Evolutionary conservation across 163 green algal genomes (phyloP), one percentile per base, ranked within the genome.

Genomic region (Picocystis sp.): DNA sequence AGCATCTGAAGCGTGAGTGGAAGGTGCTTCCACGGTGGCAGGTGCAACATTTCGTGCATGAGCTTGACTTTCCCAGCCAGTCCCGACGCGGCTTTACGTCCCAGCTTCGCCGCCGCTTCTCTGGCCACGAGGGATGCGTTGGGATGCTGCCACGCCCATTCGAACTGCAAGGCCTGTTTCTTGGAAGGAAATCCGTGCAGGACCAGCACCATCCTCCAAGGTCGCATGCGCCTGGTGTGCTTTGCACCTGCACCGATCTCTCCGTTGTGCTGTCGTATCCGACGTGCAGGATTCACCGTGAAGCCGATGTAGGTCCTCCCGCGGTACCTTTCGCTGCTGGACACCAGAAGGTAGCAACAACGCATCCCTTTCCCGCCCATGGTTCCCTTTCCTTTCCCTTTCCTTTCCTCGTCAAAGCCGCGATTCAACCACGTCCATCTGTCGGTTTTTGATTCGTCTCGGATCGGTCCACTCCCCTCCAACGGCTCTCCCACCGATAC

Each of bases 141-240:
- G 1, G 84, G 83, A 64, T 94, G 80, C 70, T 94, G 83, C 82
- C 82, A 93, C 2, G 83, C 81, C 83, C 83, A 93, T 58, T 93
- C 83, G 73, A 93, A 93, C 65, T 92, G 82, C 48, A 76, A 58
- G 15, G 69, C 69, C 22, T 69, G 35, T 14, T 76, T 75, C 67
- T 86, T 68, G 10, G 67, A 85, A 29, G 77, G 69, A 48, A 94
- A 94, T 41, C 84, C 84, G 56, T 89, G 84, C 24, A 91, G 56
- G 1, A 94, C 76, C 2, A 92, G 58, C 1, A 78, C 75, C 84
- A 94, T 94, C 52, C 89, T 75, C 84, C 84, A 94, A 14, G 84
- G 84, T 11, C 83, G 64, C 41, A 70, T n/a, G 13, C 21, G 45
- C 11, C 49, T 21, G 33, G 69, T 77, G 13, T 52, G 49, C 17